Evolutionary conservation across 106 monocot species (phyloP), one percentile per base, ranked within the genome.

Genomic region (Dendrobium nobile): DNA sequence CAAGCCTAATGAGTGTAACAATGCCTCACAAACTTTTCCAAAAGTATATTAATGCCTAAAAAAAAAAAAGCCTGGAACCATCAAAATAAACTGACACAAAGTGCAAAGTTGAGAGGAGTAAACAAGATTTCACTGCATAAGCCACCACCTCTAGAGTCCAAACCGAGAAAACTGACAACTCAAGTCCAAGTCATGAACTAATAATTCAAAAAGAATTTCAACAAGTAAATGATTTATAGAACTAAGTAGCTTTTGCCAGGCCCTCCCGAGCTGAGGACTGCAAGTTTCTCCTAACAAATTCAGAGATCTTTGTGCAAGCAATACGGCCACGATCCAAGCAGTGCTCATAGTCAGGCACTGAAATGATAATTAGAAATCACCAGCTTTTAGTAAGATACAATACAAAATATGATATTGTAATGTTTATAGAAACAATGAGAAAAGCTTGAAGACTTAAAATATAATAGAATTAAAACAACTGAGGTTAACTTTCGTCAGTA

Each of bases 301-400:
- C 95, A 31, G 98, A 99, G 59, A 99, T 91, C 68, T 84, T 88
- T 67, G 84, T 82, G 79, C 91, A 86, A n/a, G 94, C 92, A 59
- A 95, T 92, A 74, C 81, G 81, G n/a, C 95, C 92, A 10, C 90
- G 84, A 17, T 88, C 91, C 31, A 99, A 77, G 78, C 92, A 91
- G 77, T 77, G 79, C 64, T 92, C 85, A 67, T 92, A 96, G 31
- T 90, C 85, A 20, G 42, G 41, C 44, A 84, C 96, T 91, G 82
- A n/a, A 80, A 77, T 51, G 51, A 13, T 51, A 10, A 4, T 51
- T 13, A 0, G 44, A 72, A 40, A 73, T 76, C 65, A 67, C 45
- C 44, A n/a, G 74, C 41, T 43, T 22, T 44, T 44, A 75, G 13
- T 8, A 22, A 26, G 26, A 65, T 33, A 27, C 40, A 17, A 33